Conservation (phyloP, 805 yeast species). For the Candida corydali region DNA sequence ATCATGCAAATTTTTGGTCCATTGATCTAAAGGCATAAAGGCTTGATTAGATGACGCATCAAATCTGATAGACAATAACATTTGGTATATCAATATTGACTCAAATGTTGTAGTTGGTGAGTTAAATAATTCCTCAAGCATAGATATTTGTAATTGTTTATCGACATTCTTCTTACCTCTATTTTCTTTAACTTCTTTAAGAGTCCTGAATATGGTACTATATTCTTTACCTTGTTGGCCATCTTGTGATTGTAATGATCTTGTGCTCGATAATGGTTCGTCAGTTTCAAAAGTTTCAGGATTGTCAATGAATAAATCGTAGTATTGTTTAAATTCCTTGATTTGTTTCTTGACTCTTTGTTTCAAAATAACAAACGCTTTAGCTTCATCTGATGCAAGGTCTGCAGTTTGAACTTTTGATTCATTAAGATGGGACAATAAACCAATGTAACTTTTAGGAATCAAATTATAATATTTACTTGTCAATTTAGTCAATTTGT, state of each 20-base stretch:
- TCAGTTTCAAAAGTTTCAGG: slow-evolving; percentile 71
- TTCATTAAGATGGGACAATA: slow-evolving; percentile 70
- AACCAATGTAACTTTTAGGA: slow-evolving; percentile 68
- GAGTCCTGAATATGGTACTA: slow-evolving; percentile 60
- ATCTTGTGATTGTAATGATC: slow-evolving; percentile 12
- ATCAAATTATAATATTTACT: slow-evolving; percentile 74
- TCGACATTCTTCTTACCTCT: slow-evolving; percentile 96
- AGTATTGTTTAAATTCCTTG: slow-evolving; percentile 61
- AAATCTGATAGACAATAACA: slow-evolving; percentile 83
- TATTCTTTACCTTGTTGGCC: slow-evolving; percentile 37
- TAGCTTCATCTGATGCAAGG: slow-evolving; percentile 75
- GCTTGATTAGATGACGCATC: slow-evolving; percentile 68
- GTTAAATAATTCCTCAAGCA: slow-evolving; percentile 59
- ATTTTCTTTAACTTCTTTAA: slow-evolving; percentile 74
- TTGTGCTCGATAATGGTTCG: slow-evolving; percentile 6
- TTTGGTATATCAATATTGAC: slow-evolving; percentile 68
- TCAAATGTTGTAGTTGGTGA: slow-evolving; percentile 55
- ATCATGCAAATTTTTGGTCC: slow-evolving; percentile 70
- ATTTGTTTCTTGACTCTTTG: slow-evolving; percentile 82
- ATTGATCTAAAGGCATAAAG: slow-evolving; percentile 73
- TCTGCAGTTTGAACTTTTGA: slow-evolving; percentile 47
- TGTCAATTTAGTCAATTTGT: slow-evolving; percentile 63
- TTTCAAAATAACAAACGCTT: slow-evolving; percentile 80
- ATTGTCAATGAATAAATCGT: slow-evolving; percentile 57
- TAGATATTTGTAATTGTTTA: slow-evolving; percentile 67